Evolutionary conservation across 2,329 filamentous ascomycete genomes (phyloP), one percentile per base, ranked within the genome.

Genomic region (Fusarium pseudocircinatum): DNA sequence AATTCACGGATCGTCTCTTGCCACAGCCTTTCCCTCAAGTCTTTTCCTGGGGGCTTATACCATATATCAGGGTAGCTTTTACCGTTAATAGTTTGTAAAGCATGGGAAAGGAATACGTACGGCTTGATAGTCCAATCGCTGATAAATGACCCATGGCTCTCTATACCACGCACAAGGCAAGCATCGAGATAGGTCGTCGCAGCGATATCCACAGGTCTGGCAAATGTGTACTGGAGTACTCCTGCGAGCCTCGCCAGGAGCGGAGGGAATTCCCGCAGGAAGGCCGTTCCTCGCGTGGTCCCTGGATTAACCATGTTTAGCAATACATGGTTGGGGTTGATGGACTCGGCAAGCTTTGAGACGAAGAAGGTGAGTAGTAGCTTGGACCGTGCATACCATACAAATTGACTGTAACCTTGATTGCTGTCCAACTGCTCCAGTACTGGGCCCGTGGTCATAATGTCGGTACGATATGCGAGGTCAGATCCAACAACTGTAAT

Each of bases 361-460:
- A 50, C 0, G 12, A 50, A 50, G 30, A 34, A 36, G 4, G n/a
- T 50, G 22, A 50, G 30, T 0, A 50, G 47, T 0, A 50, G 16
- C 5, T 50, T 50, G 2, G 30, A 50, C 2, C 30, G 12, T 12
- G 30, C 16, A 18, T 36, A 50, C 47, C 47, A 50, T 14, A 15
- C 5, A 20, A 36, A 50, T 50, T 36, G 30, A 6, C n/a, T 50
- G 8, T 50, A 50, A 7, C 12, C 16, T 7, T 34, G 6, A 11
- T 36, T 12, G 11, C 10, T 50, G 16, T 50, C 47, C n/a, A 36
- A 11, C n/a, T 24, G 30, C 13, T 20, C 47, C 30, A 50, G 30
- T 3, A 50, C 6, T 0, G 30, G 30, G 30, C n/a, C 30, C 2
- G 6, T 15, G 4, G 16, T 50, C 8, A 24, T 4, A 0, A 36